A percentile compares a stretch with the other conserved stretches of the same genome.
phyloP scores from a whole-genome alignment of 768 basidiomycete species.

The Lactarius deliciosus region DNA sequence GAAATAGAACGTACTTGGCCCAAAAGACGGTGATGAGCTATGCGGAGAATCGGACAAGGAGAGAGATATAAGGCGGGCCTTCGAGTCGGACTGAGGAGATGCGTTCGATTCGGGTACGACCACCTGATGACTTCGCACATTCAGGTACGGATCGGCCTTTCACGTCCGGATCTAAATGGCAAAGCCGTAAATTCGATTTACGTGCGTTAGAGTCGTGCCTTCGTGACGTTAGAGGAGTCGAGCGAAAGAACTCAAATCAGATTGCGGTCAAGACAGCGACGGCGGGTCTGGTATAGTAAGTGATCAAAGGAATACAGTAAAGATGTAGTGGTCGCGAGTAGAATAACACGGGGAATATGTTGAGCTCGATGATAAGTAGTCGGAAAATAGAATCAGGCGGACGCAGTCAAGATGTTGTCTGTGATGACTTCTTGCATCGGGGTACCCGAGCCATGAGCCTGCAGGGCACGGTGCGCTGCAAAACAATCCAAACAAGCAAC shows the following conservation, averaged over 20 bases:
- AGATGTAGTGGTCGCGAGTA: not conserved
- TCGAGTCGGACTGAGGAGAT: not conserved
- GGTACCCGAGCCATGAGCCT: constrained; percentile 2
- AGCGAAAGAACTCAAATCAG: not conserved
- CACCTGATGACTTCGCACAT: not conserved
- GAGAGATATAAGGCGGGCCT: not conserved
- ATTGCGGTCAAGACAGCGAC: not conserved
- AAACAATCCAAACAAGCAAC: constrained; percentile 25
- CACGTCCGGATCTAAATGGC: not conserved
- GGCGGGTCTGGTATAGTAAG: not conserved
- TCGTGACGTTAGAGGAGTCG: not conserved
- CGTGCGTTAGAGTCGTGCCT: not conserved
- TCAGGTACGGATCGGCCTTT: not conserved
- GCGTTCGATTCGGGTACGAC: not conserved
- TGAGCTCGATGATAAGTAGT: not conserved
- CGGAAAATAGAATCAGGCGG: not conserved
- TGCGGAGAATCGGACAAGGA: not conserved
- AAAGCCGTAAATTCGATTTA: not conserved
- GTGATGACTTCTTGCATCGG: not conserved
- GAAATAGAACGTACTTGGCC: not conserved
- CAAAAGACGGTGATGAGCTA: not conserved
- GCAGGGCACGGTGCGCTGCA: not conserved
- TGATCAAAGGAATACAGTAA: not conserved
- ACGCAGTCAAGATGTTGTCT: constrained; percentile 4
- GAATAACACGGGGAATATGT: not conserved